These are phyloP conservation scores for Kitagawia praeruptora DNA, from an alignment of 129 eudicot genomes.

Conservation along the genomic window DNA sequence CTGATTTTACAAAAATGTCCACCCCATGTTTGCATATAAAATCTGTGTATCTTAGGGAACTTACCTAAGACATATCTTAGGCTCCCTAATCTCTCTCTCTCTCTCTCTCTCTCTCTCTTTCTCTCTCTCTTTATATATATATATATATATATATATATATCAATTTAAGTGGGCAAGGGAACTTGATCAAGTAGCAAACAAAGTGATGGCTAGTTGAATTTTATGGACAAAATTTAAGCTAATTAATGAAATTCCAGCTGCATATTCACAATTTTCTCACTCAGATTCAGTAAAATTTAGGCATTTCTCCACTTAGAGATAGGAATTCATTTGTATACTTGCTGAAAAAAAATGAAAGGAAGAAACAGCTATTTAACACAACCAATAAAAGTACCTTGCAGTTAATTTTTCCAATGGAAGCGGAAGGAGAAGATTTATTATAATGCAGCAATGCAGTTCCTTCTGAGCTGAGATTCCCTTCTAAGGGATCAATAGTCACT, in stretches of 20 bases:
- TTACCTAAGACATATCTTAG: too few species aligned
- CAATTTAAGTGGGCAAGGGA: neutral
- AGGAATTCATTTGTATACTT: too few species aligned
- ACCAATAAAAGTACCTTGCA: slow-evolving; percentile 64
- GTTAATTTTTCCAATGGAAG: slow-evolving; percentile 53
- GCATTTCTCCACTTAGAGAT: neutral
- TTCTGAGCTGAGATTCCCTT: slow-evolving; percentile 66
- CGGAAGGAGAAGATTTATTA: slow-evolving; percentile 62
- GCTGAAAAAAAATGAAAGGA: neutral
- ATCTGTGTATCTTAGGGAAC: too few species aligned
- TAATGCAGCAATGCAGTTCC: slow-evolving; percentile 67
- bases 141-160: neutral
- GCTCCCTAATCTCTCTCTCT: too few species aligned
- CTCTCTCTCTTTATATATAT: too few species aligned
- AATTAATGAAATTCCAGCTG: neutral
- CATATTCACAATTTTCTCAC: neutral
- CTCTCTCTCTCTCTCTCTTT: too few species aligned
- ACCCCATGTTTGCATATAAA: too few species aligned
- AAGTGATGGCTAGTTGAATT: neutral
- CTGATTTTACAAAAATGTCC: too few species aligned
- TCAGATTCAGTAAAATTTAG: neutral
- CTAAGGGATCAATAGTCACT: slow-evolving; percentile 60
- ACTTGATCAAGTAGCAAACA: neutral
- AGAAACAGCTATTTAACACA: neutral
- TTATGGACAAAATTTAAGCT: neutral